Conservation (phyloP, 371 early-diverging fungal genomes). For the Mucor sp. region DNA sequence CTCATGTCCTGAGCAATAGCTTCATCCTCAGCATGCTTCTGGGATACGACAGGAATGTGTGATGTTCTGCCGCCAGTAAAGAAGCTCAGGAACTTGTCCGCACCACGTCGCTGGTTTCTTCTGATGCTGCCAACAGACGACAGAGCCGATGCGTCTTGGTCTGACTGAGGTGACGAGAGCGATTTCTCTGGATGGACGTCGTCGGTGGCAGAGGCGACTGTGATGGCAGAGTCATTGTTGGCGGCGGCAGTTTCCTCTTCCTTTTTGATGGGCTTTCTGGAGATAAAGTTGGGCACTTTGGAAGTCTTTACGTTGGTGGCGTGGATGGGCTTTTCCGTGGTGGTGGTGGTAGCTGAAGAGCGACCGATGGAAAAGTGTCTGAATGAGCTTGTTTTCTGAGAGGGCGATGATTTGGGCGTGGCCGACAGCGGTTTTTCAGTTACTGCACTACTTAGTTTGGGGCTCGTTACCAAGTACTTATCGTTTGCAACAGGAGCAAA, state of each 20-base stretch:
- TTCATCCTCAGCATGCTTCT: background rate
- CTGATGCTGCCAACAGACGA: slow-evolving; percentile 10
- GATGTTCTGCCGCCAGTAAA: slow-evolving; percentile 9
- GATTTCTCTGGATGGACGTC: slow-evolving; percentile 11
- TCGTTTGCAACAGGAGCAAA: slow-evolving; percentile 15
- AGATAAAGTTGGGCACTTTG: slow-evolving; percentile 16
- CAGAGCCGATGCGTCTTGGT: background rate
- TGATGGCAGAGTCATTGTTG: background rate
- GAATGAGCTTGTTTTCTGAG: background rate
- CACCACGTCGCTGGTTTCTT: slow-evolving; percentile 16
- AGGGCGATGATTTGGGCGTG: background rate
- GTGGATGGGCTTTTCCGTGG: background rate
- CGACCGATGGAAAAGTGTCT: slow-evolving; percentile 8
- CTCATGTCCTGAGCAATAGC: background rate
- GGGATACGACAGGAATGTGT: background rate
- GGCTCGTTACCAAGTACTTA: slow-evolving; percentile 1
- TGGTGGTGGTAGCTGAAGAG: slow-evolving; percentile 12
- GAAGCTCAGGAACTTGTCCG: slow-evolving; percentile 25
- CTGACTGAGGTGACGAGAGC: slow-evolving; percentile 2
- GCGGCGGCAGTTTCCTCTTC: background rate
- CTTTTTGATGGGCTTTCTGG: slow-evolving; percentile 18
- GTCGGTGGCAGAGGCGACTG: background rate
- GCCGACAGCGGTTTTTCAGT: background rate
- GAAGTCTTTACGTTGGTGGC: slow-evolving; percentile 5
- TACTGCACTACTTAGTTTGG: background rate